Evolutionary conservation across 257 asterid species (phyloP).

Genomic region (Solanum clarkiae): DNA sequence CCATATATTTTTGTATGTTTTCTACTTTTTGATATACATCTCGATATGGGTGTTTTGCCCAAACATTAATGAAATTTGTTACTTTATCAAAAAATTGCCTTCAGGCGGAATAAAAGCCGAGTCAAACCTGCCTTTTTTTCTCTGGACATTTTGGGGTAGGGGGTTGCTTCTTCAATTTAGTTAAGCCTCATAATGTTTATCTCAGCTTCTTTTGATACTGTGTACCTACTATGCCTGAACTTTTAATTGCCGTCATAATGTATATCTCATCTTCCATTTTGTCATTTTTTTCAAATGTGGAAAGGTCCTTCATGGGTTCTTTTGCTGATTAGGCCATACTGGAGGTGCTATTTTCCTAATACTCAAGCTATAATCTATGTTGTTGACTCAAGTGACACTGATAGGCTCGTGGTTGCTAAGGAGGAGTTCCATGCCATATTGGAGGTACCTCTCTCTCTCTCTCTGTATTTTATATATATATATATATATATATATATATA

Average conservation of each 20-base stretch:
- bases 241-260: not conserved
- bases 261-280: not conserved
- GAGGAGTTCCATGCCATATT: constrained; percentile 94
- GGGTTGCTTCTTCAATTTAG: not conserved
- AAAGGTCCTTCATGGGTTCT: not conserved
- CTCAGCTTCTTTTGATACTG: not conserved
- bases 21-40: not conserved
- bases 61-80: not conserved
- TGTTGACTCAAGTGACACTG: constrained; percentile 98
- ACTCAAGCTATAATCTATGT: constrained; percentile 97
- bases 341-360: constrained; percentile 97
- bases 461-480: too few species aligned
- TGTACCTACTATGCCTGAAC: not conserved
- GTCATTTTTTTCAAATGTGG: not conserved
- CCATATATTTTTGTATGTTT: not conserved
- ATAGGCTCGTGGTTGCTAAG: constrained; percentile 79
- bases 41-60: not conserved
- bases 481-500: not conserved
- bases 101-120: not conserved
- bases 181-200: not conserved
- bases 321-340: constrained; percentile 51
- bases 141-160: not conserved
- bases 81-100: not conserved
- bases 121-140: not conserved
- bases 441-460: constrained; percentile 36